phyloP scores from a whole-genome alignment of 345 rosid species.

The Schrenkiella parvula region DNA sequence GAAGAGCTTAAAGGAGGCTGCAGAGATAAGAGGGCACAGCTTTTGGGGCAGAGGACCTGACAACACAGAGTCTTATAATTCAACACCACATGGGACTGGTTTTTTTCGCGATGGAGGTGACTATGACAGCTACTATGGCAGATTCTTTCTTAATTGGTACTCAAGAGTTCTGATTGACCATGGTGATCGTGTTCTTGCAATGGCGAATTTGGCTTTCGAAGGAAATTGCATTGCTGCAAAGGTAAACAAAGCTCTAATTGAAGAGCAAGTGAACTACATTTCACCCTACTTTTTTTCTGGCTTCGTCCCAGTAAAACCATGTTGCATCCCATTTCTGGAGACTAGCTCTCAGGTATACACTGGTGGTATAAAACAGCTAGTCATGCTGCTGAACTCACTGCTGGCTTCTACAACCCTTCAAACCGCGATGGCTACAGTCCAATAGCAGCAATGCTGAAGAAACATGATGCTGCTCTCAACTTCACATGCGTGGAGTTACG shows the following conservation, averaged over 20 bases:
- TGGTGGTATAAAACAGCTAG: slow-evolving; percentile 99
- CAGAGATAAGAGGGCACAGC: slow-evolving; percentile 72
- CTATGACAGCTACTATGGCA: slow-evolving; percentile 86
- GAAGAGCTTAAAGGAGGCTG: slow-evolving; percentile 72
- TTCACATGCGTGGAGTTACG: slow-evolving; percentile 77
- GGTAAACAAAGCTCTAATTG: slow-evolving; percentile 38
- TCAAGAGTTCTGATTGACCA: slow-evolving; percentile 77
- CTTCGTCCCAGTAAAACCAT: not conserved
- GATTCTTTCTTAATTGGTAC: slow-evolving; percentile 97
- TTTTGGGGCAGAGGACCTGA: slow-evolving; percentile 89
- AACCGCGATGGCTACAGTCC: slow-evolving; percentile 90
- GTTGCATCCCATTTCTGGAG: slow-evolving; percentile 30
- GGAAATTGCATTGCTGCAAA: slow-evolving; percentile 66
- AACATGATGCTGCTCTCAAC: slow-evolving; percentile 61
- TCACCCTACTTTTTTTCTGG: not conserved
- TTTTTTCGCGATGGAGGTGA: slow-evolving; percentile 97
- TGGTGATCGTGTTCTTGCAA: slow-evolving; percentile 70
- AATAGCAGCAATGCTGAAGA: slow-evolving; percentile 73
- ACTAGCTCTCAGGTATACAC: slow-evolving; percentile 87
- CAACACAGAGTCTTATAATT: slow-evolving; percentile 76
- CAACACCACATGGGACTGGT: slow-evolving; percentile 79
- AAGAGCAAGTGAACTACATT: not conserved
- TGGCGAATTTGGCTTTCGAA: slow-evolving; percentile 92
- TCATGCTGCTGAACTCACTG: slow-evolving; percentile 95
- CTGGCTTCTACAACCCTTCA: slow-evolving; percentile 84